phyloP scores from a whole-genome alignment of 2,329 filamentous ascomycete species.

The Emergomyces pasteurianus region DNA sequence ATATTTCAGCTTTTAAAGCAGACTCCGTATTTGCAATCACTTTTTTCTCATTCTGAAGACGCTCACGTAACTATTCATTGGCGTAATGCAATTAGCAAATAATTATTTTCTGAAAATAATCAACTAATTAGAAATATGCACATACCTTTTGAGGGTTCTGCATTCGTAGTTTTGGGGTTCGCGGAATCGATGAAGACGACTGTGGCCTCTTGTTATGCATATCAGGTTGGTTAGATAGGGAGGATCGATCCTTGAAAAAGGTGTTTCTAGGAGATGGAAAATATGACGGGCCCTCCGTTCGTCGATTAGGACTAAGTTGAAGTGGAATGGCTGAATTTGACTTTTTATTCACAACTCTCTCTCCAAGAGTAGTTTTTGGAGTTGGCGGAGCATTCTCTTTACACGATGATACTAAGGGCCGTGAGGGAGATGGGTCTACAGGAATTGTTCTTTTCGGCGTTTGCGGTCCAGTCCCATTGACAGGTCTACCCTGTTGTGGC shows the following conservation, averaged over 20 bases:
- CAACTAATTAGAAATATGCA: not conserved
- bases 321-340: constrained; percentile 23
- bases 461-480: constrained; percentile 1
- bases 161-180: constrained; percentile 56
- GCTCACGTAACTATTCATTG: constrained; percentile 52
- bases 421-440: constrained; percentile 13
- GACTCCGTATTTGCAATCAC: constrained; percentile 59
- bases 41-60: constrained; percentile 69
- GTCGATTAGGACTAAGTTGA: constrained; percentile 30
- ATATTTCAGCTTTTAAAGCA: constrained; percentile 61
- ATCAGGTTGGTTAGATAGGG: constrained; percentile 21
- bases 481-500: not conserved
- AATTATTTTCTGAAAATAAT: not conserved
- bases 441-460: constrained; percentile 4
- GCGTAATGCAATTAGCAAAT: not conserved
- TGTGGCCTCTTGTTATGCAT: constrained; percentile 20
- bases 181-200: constrained; percentile 55
- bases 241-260: constrained; percentile 24
- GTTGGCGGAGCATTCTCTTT: constrained; percentile 32
- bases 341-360: constrained; percentile 23
- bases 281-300: constrained; percentile 34
- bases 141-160: constrained; percentile 49
- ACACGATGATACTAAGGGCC: constrained; percentile 21
- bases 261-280: constrained; percentile 36
- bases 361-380: constrained; percentile 20